phyloP scores from a whole-genome alignment of 2,329 filamentous ascomycete species.

The Rachicladosporium sp. region DNA sequence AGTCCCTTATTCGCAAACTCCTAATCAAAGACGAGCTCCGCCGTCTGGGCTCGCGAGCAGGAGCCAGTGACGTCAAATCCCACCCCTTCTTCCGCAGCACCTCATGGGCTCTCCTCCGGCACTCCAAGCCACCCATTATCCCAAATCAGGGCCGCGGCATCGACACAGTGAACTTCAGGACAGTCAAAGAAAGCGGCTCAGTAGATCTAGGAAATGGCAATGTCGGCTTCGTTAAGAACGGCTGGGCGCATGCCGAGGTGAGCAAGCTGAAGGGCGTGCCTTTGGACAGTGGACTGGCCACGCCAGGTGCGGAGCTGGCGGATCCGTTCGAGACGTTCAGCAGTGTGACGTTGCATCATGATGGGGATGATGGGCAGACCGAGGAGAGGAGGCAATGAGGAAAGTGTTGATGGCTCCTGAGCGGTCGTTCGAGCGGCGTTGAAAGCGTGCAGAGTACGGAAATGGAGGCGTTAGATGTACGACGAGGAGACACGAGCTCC shows the following conservation, averaged over 20 bases:
- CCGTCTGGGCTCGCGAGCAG: constrained; percentile 81
- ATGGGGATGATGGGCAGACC: constrained; percentile 53
- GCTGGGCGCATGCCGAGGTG: constrained; percentile 3
- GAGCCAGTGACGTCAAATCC: constrained; percentile 89
- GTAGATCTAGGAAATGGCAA: constrained; percentile 68
- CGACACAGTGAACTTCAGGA: constrained; percentile 93
- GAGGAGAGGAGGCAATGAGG: too few species aligned
- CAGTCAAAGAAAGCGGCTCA: constrained; percentile 93
- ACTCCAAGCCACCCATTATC: constrained; percentile 96
- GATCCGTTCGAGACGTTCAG: constrained; percentile 99
- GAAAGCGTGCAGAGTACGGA: too few species aligned
- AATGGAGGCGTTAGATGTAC: too few species aligned
- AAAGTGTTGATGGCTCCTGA: too few species aligned
- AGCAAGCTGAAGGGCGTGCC: constrained; percentile 61
- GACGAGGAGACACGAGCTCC: too few species aligned
- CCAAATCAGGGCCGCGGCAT: constrained; percentile 80
- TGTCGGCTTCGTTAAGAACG: constrained; percentile 23
- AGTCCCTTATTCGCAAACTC: constrained; percentile 88
- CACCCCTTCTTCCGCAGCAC: constrained; percentile 94
- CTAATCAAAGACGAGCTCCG: constrained; percentile 96
- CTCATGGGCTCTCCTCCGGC: constrained; percentile 91
- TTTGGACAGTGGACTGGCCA: constrained; percentile 72
- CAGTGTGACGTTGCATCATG: constrained; percentile 92
- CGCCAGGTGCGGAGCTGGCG: constrained; percentile 65
- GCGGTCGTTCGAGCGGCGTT: too few species aligned